These are phyloP conservation scores for Phytopythium helicoides DNA, from an alignment of 352 stramenopile species.

Conservation along the genomic window DNA sequence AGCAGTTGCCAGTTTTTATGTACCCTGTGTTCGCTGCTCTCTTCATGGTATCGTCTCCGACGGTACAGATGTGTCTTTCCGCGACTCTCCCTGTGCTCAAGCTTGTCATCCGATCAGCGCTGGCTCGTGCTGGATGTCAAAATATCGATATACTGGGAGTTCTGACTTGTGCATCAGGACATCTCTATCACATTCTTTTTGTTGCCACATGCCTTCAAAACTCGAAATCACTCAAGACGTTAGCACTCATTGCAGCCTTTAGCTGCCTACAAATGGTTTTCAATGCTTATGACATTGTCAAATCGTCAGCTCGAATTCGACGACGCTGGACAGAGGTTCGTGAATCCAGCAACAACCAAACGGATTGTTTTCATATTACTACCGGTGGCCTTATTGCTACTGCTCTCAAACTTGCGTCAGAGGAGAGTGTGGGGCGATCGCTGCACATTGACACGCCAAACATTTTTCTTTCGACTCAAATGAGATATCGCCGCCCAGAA, in stretches of 20 bases:
- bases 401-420: conserved; percentile 8
- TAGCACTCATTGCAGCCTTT: conserved; percentile 24
- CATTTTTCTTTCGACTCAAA: conserved; percentile 24
- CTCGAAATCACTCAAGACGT: conserved; percentile 27
- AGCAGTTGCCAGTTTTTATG: conserved; percentile 22
- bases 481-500: conserved; percentile 11
- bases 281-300: conserved; percentile 21
- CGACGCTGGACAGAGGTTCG: background rate
- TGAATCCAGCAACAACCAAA: background rate
- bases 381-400: conserved; percentile 3
- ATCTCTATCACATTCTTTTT: conserved; percentile 49
- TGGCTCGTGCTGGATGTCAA: conserved; percentile 17
- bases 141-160: conserved; percentile 29
- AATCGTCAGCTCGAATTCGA: conserved; percentile 6
- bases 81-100: conserved; percentile 34
- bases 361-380: no score
- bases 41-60: conserved; percentile 24
- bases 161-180: conserved; percentile 22
- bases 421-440: conserved; percentile 14
- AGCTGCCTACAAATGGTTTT: conserved; percentile 26
- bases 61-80: conserved; percentile 30
- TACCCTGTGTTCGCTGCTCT: conserved; percentile 32
- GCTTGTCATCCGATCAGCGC: conserved; percentile 5
- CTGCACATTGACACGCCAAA: conserved; percentile 17
- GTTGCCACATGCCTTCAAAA: conserved; percentile 39